Evolutionary conservation across 2,329 filamentous ascomycete genomes (phyloP), one percentile per base, ranked within the genome.

Genomic region (Epicoccum nigrum): DNA sequence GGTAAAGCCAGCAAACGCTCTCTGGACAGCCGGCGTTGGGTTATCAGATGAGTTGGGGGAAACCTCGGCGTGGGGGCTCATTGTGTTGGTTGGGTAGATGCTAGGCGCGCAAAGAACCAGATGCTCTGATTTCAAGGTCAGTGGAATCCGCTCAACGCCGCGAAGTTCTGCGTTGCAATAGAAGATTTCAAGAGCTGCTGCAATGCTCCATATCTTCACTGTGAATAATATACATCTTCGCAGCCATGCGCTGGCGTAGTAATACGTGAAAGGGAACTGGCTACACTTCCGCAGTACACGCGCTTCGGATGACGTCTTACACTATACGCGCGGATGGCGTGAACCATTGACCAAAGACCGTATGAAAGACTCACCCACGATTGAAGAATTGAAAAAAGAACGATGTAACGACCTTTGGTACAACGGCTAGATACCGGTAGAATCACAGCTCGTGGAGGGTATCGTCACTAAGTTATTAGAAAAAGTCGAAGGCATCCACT

Each of bases 61-160:
- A 31, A 65, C 33, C 15, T 72, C 65, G 32, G 64, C 69, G 63
- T 74, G 70, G 46, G 72, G 69, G 45, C 60, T 65, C 72, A 74
- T 74, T 33, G 21, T 59, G 32, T 6, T 39, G 33, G 16, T 16
- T 2, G 25, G 33, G 33, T 27, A 39, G 31, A 27, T 41, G 20
- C 27, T 9, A 21, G 37, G 20, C 17, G 30, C 4, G 34, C 30
- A 37, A 33, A 12, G 12, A 27, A 31, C 20, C 38, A 46, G n/a
- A 33, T 25, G 21, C 27, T 47, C 44, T 52, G 44, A 21, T 19
- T 7, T n/a, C 30, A 34, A 5, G 13, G 43, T 52, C 28, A 52
- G 49, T 39, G 20, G 21, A 23, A 15, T 11, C 19, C 20, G 31
- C 32, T 19, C 43, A 41, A 43, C 28, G 23, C 30, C 21, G 28